Evolutionary conservation across 2,329 filamentous ascomycete species (phyloP).

Genomic region (Decorospora gaudefroyi): DNA sequence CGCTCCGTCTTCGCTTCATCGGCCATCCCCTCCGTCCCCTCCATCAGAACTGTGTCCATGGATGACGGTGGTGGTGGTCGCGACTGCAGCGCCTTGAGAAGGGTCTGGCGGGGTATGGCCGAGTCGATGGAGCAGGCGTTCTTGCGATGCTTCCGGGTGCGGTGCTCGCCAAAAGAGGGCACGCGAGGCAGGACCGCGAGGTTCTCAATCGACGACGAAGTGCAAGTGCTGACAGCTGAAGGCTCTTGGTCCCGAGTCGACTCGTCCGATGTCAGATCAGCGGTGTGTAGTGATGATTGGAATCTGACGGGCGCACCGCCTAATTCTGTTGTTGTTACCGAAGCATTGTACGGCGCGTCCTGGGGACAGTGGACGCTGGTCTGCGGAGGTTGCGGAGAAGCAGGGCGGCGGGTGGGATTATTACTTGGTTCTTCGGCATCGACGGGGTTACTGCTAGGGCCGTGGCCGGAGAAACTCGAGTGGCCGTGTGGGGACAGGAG

Average conservation of each 20-base stretch:
- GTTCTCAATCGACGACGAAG: slow-evolving; percentile 44
- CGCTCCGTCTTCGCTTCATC: slow-evolving; percentile 30
- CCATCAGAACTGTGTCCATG: slow-evolving; percentile 64
- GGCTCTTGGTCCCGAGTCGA: slow-evolving; percentile 25
- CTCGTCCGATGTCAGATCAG: slow-evolving; percentile 36
- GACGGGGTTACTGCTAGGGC: slow-evolving; percentile 45
- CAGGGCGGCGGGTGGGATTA: slow-evolving; percentile 31
- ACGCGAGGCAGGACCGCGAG: slow-evolving; percentile 40
- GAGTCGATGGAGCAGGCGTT: slow-evolving; percentile 63
- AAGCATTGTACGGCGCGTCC: slow-evolving; percentile 35
- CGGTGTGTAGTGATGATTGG: slow-evolving; percentile 19
- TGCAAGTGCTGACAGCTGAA: slow-evolving; percentile 35
- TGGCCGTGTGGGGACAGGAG: slow-evolving; percentile 41
- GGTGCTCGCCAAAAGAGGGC: slow-evolving; percentile 46
- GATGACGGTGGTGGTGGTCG: slow-evolving; percentile 59
- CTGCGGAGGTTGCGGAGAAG: slow-evolving; percentile 33
- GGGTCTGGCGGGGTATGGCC: slow-evolving; percentile 72
- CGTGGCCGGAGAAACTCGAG: slow-evolving; percentile 37
- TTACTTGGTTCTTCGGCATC: slow-evolving; percentile 33
- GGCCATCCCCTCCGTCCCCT: slow-evolving; percentile 47
- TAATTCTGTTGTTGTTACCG: slow-evolving; percentile 35
- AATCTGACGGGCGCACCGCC: slow-evolving; percentile 35
- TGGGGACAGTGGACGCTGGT: slow-evolving; percentile 30
- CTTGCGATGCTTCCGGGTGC: slow-evolving; percentile 46
- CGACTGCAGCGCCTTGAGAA: slow-evolving; percentile 80